Evolutionary conservation across 805 yeast genomes (phyloP).

Genomic region (Kuraishia borneana): DNA sequence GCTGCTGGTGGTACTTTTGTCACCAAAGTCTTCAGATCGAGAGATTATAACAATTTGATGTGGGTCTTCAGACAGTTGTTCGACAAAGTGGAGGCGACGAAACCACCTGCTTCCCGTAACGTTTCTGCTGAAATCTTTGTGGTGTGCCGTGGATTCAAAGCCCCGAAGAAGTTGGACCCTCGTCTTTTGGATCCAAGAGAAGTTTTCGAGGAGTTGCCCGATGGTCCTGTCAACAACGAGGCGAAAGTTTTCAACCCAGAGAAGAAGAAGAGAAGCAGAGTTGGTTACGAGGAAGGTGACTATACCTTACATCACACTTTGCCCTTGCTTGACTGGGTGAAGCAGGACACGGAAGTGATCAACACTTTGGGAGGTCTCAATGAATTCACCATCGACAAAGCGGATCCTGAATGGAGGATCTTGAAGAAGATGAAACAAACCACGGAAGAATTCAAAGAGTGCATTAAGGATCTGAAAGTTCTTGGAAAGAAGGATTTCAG

Average conservation of each 20-base stretch:
- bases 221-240: slow-evolving; percentile 67
- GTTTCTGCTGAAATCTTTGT: slow-evolving; percentile 99
- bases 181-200: slow-evolving; percentile 82
- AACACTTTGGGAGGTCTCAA: slow-evolving; percentile 66
- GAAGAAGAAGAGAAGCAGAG: slow-evolving; percentile 78
- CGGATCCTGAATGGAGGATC: slow-evolving; percentile 61
- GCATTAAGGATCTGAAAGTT: slow-evolving; percentile 86
- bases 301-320: slow-evolving; percentile 58
- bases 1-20: slow-evolving; percentile 90
- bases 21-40: slow-evolving; percentile 96
- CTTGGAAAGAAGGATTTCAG: slow-evolving; percentile 93
- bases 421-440: slow-evolving; percentile 67
- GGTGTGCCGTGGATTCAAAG: slow-evolving; percentile 91
- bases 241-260: slow-evolving; percentile 94
- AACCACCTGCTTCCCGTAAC: slow-evolving; percentile 97
- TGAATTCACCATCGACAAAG: slow-evolving; percentile 49
- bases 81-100: slow-evolving; percentile 96
- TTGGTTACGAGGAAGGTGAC: slow-evolving; percentile 96
- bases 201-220: slow-evolving; percentile 87
- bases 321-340: slow-evolving; percentile 73
- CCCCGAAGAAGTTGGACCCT: slow-evolving; percentile 93
- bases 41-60: slow-evolving; percentile 91
- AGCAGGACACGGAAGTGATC: slow-evolving; percentile 64
- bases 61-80: slow-evolving; percentile 97
- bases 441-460: slow-evolving; percentile 66